Evolutionary conservation across 148 eudicot species (phyloP).

Genomic region (Cornus suecica): DNA sequence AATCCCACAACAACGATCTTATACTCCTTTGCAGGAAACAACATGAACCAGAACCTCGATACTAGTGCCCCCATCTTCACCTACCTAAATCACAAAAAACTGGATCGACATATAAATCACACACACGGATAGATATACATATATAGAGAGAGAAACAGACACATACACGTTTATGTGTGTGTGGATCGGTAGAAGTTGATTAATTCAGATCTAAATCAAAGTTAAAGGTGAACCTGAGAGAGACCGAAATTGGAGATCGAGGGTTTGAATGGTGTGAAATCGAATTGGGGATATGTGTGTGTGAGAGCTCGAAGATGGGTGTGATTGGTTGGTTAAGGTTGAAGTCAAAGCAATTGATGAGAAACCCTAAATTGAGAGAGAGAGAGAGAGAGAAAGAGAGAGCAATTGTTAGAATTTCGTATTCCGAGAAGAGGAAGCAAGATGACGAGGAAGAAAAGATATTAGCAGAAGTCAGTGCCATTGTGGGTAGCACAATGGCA

Average conservation of each 20-base stretch:
- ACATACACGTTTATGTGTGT: not conserved
- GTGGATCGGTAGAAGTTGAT: not conserved
- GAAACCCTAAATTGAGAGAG: not conserved
- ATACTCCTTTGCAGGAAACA: slow-evolving; percentile 96
- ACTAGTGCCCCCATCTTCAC: slow-evolving; percentile 79
- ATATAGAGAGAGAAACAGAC: too few species aligned
- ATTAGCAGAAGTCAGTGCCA: not conserved
- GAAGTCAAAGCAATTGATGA: not conserved
- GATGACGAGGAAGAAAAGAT: not conserved
- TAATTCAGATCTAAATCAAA: not conserved
- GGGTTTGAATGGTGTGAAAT: not conserved
- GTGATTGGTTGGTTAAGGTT: not conserved
- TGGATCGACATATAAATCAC: not conserved
- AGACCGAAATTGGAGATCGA: not conserved
- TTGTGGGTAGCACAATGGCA: not conserved
- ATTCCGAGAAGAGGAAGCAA: not conserved
- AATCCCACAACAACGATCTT: slow-evolving; percentile 93
- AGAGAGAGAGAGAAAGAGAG: not conserved
- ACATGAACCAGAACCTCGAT: slow-evolving; percentile 94
- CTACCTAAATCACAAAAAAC: not conserved
- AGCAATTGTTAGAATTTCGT: too few species aligned
- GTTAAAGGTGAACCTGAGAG: not conserved
- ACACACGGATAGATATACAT: not conserved
- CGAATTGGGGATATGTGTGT: not conserved
- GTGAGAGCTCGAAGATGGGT: not conserved